These are phyloP conservation scores for Erucastrum elatum DNA, from an alignment of 345 rosid genomes.

Conservation along the genomic window DNA sequence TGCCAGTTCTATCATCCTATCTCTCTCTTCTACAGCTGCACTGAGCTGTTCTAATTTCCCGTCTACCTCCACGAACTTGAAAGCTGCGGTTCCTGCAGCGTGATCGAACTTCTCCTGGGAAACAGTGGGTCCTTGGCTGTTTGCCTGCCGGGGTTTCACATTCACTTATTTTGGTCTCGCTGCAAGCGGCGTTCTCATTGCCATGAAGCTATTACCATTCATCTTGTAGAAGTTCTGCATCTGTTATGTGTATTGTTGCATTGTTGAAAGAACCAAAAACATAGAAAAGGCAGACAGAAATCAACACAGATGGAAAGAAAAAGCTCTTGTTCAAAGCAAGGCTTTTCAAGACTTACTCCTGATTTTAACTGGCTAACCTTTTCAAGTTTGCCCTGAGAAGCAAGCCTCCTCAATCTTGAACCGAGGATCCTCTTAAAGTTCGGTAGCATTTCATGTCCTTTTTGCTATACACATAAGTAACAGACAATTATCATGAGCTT, in stretches of 20 bases:
- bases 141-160: conserved; percentile 32
- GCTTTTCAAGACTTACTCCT: conserved; percentile 36
- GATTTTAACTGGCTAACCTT: conserved; percentile 55
- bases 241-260: conserved; percentile 46
- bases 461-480: conserved; percentile 43
- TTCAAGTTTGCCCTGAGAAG: conserved; percentile 68
- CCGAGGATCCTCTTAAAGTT: conserved; percentile 62
- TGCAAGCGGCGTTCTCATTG: conserved; percentile 40
- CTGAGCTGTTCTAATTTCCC: conserved; percentile 53
- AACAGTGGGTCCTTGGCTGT: conserved; percentile 20
- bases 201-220: conserved; percentile 36
- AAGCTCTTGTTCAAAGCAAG: conserved; percentile 29
- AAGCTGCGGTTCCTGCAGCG: conserved; percentile 62
- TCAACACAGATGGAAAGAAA: conserved; percentile 12
- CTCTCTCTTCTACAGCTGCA: conserved; percentile 58
- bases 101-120: conserved; percentile 46
- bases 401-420: conserved; percentile 76
- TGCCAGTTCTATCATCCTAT: conserved; percentile 52
- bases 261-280: conserved; percentile 17
- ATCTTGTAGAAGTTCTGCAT: conserved; percentile 65
- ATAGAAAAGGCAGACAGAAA: conserved; percentile 3
- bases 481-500: conserved; percentile 17
- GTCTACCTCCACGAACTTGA: conserved; percentile 71
- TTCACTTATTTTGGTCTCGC: conserved; percentile 49
- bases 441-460: conserved; percentile 60